phyloP scores from a whole-genome alignment of 805 yeast species.

The Starmerella tilneyi region DNA sequence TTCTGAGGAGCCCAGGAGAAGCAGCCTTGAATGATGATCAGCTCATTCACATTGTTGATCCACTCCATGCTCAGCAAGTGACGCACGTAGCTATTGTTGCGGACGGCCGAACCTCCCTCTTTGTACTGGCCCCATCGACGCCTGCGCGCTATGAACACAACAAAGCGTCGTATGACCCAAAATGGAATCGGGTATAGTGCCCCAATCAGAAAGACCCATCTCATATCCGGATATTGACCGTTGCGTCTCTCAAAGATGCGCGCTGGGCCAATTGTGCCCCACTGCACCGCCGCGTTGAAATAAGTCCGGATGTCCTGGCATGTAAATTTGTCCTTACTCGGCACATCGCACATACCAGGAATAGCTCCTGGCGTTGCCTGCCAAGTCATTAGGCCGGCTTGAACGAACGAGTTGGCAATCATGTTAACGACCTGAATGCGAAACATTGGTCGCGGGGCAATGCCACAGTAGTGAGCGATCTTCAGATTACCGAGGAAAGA shows the following conservation, averaged over 20 bases:
- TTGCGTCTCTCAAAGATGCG: slow-evolving; percentile 28
- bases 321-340: slow-evolving; percentile 33
- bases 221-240: slow-evolving; percentile 48
- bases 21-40: slow-evolving; percentile 38
- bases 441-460: slow-evolving; percentile 51
- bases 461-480: slow-evolving; percentile 46
- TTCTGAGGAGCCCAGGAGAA: slow-evolving; percentile 30
- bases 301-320: slow-evolving; percentile 35
- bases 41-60: slow-evolving; percentile 35
- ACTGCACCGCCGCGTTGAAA: slow-evolving; percentile 42
- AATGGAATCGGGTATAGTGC: slow-evolving; percentile 25
- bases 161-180: slow-evolving; percentile 11
- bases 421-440: slow-evolving; percentile 36
- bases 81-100: neutral
- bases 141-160: slow-evolving; percentile 20
- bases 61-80: neutral
- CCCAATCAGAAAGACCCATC: slow-evolving; percentile 55
- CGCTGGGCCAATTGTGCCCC: slow-evolving; percentile 45
- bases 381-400: slow-evolving; percentile 31
- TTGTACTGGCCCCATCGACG: slow-evolving; percentile 19
- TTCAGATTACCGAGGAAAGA: slow-evolving; percentile 45
- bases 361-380: slow-evolving; percentile 30
- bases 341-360: slow-evolving; percentile 31
- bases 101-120: neutral
- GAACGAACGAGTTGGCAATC: slow-evolving; percentile 25